A percentile compares a stretch with the other conserved stretches of the same genome.
Conservation (phyloP, 306 rosid species). For the Prunus kanzakura region DNA sequence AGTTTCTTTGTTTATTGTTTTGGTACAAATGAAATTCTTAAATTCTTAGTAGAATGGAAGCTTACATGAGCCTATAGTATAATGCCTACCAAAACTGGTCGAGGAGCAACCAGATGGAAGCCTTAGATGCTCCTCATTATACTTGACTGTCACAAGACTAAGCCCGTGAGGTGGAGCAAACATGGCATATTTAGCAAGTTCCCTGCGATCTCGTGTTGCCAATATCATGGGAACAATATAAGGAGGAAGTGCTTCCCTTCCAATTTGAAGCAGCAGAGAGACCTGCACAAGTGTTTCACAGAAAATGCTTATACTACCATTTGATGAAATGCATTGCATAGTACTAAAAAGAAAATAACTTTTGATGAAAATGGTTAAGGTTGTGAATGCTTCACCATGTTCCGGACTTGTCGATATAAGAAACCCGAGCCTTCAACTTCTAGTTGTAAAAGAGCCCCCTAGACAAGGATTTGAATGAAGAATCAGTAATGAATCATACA, state of each 20-base stretch:
- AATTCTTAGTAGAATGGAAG: conserved; percentile 53
- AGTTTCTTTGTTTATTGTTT: neutral
- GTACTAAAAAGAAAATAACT: neutral
- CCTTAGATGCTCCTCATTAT: conserved; percentile 62
- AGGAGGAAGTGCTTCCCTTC: conserved; percentile 83
- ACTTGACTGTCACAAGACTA: conserved; percentile 64
- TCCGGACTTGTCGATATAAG: conserved; percentile 89
- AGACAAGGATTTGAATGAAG: conserved; percentile 4
- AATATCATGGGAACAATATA: conserved; percentile 62
- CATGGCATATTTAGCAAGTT: conserved; percentile 75
- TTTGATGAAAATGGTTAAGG: conserved; percentile 2
- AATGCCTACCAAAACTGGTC: conserved; percentile 74
- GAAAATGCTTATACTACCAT: neutral
- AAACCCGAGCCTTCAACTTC: conserved; percentile 97
- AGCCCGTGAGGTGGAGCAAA: conserved; percentile 82
- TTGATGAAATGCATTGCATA: neutral
- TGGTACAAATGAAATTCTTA: conserved; percentile 14
- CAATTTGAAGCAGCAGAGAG: conserved; percentile 79
- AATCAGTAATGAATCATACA: neutral
- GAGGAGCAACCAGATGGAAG: conserved; percentile 63
- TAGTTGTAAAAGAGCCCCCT: conserved; percentile 52
- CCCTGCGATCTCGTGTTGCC: conserved; percentile 73
- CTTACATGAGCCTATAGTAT: conserved; percentile 70
- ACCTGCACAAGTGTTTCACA: conserved; percentile 42
- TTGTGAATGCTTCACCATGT: conserved; percentile 58